Conservation (phyloP, 1,284 basidiomycete species). For the Irpex sp. region DNA sequence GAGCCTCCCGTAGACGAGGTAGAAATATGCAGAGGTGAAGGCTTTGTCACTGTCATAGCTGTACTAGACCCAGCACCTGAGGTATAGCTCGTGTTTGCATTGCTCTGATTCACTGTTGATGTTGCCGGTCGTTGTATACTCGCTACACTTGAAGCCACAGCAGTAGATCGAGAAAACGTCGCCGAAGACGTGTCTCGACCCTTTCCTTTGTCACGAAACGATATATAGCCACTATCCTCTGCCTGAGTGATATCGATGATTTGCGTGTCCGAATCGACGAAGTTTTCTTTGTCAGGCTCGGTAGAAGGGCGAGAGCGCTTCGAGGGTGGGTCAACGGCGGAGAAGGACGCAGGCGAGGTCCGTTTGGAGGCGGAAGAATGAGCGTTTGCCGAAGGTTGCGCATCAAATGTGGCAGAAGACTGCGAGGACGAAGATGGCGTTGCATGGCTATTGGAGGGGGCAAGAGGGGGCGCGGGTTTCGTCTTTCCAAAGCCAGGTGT, state of each 20-base stretch:
- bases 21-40: background rate
- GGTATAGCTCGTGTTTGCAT: background rate
- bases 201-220: slow-evolving; percentile 21
- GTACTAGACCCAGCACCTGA: background rate
- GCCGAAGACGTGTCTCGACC: slow-evolving; percentile 9
- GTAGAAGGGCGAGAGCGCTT: slow-evolving; percentile 23
- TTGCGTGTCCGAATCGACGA: slow-evolving; percentile 3
- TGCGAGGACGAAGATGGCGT: slow-evolving; percentile 5
- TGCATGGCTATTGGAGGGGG: slow-evolving; percentile 5
- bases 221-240: slow-evolving; percentile 1
- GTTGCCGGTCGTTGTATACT: background rate
- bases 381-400: background rate
- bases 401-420: background rate
- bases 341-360: slow-evolving; percentile 19
- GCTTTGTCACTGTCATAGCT: background rate
- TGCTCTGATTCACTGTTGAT: background rate
- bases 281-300: slow-evolving; percentile 26
- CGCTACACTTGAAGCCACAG: background rate
- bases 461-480: slow-evolving; percentile 16
- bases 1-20: background rate
- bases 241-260: background rate
- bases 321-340: slow-evolving; percentile 13
- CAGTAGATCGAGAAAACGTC: background rate
- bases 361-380: slow-evolving; percentile 24
- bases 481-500: slow-evolving; percentile 28